These are phyloP conservation scores for Pseudevernia furfuracea DNA, from an alignment of 495 filamentous ascomycete genomes.

Conservation along the genomic window DNA sequence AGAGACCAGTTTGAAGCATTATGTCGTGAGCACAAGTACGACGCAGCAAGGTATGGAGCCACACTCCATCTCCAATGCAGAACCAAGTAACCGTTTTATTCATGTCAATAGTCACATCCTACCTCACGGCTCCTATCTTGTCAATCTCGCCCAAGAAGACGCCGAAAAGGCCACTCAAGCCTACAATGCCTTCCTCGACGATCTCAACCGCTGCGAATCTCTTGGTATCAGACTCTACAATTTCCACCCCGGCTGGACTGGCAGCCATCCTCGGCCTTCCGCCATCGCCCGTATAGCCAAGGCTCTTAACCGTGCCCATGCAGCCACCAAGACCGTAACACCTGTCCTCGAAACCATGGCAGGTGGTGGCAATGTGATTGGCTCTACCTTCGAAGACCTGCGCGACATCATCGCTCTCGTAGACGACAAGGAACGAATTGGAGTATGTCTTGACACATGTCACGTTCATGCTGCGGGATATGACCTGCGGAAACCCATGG, in stretches of 20 bases:
- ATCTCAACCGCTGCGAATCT: conserved; percentile 78
- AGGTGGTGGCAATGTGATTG: conserved; percentile 79
- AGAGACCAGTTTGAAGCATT: conserved; percentile 56
- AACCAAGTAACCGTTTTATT: neutral
- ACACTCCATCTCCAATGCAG: neutral
- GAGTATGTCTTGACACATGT: conserved; percentile 94
- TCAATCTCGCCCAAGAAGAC: conserved; percentile 86
- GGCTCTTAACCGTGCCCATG: conserved; percentile 72
- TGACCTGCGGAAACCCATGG: conserved; percentile 67
- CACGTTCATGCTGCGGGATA: conserved; percentile 92
- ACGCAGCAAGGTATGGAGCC: conserved; percentile 48
- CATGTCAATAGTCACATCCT: conserved; percentile 51
- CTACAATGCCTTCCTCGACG: conserved; percentile 79
- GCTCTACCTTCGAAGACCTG: conserved; percentile 75
- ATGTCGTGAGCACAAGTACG: conserved; percentile 64
- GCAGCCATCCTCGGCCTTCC: conserved; percentile 52
- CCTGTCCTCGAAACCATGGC: conserved; percentile 95
- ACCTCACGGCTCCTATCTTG: conserved; percentile 91
- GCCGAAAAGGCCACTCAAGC: conserved; percentile 74
- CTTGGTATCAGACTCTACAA: conserved; percentile 89
- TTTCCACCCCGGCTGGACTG: conserved; percentile 86
- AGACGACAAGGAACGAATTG: conserved; percentile 76
- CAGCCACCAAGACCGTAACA: conserved; percentile 62
- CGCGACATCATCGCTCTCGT: conserved; percentile 72
- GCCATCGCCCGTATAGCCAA: conserved; percentile 72